phyloP scores from a whole-genome alignment of 371 early-diverging fungal species.

The Circinella minor region DNA sequence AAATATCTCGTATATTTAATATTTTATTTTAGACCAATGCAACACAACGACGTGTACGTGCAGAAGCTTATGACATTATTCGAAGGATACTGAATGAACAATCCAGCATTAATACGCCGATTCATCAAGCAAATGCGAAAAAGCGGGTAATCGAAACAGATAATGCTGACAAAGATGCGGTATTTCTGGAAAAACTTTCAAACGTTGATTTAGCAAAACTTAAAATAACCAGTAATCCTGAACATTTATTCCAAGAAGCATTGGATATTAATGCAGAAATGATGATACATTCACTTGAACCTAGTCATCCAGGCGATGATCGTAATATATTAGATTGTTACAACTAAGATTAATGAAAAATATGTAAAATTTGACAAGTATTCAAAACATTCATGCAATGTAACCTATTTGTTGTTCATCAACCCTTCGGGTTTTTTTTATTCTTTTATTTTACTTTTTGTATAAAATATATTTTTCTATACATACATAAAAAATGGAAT shows the following conservation, averaged over 20 bases:
- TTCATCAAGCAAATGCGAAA: neutral
- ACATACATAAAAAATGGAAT: neutral
- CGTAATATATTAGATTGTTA: conserved; percentile 19
- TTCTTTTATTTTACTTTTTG: neutral
- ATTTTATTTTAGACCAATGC: conserved; percentile 25
- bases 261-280: conserved; percentile 43
- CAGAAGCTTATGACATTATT: conserved; percentile 34
- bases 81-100: conserved; percentile 14
- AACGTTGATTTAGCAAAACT: conserved; percentile 25
- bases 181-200: conserved; percentile 25
- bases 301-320: conserved; percentile 15
- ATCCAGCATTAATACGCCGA: neutral
- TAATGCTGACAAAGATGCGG: conserved; percentile 14
- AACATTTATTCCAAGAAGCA: conserved; percentile 49
- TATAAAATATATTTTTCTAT: conserved; percentile 1
- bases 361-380: neutral
- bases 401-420: too few relatives aligned
- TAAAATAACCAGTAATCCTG: conserved; percentile 34
- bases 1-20: too few relatives aligned
- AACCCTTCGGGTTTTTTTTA: neutral
- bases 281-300: conserved; percentile 36
- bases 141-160: conserved; percentile 16
- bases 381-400: conserved; percentile 1
- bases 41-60: conserved; percentile 40
- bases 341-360: conserved; percentile 10